These are phyloP conservation scores for Malus hybrid DNA, from an alignment of 331 rosid species.

Conservation along the genomic window DNA sequence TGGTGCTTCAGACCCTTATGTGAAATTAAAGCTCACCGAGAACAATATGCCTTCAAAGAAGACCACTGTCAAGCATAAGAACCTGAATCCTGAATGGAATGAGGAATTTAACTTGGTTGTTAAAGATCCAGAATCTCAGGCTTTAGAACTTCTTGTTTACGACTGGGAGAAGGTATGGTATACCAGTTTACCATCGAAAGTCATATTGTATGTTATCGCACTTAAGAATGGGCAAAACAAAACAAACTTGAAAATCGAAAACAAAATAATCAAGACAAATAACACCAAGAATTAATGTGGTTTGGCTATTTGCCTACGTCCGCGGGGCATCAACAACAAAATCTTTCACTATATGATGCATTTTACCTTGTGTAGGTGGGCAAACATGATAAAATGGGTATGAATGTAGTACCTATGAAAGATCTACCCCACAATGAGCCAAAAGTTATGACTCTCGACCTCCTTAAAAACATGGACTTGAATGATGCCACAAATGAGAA, in stretches of 20 bases:
- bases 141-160: conserved; percentile 48
- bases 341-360: neutral
- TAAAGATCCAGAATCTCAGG: conserved; percentile 69
- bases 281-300: neutral
- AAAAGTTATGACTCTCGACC: conserved; percentile 51
- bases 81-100: conserved; percentile 94
- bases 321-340: neutral
- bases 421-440: conserved; percentile 51
- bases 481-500: conserved; percentile 70
- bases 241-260: too few relatives aligned
- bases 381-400: conserved; percentile 89
- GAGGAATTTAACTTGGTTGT: conserved; percentile 68
- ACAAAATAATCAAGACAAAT: too few relatives aligned
- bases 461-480: conserved; percentile 61
- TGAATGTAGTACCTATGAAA: conserved; percentile 54
- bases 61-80: conserved; percentile 76
- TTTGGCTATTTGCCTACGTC: neutral
- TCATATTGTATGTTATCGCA: neutral
- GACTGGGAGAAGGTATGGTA: conserved; percentile 76
- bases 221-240: too few relatives aligned
- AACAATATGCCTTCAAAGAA: conserved; percentile 68
- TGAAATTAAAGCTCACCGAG: conserved; percentile 59
- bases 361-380: conserved; percentile 51
- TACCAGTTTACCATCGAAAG: neutral
- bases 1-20: conserved; percentile 88